These are phyloP conservation scores for Ascochyta lentis DNA, from an alignment of 2,329 filamentous ascomycete genomes.

Conservation along the genomic window DNA sequence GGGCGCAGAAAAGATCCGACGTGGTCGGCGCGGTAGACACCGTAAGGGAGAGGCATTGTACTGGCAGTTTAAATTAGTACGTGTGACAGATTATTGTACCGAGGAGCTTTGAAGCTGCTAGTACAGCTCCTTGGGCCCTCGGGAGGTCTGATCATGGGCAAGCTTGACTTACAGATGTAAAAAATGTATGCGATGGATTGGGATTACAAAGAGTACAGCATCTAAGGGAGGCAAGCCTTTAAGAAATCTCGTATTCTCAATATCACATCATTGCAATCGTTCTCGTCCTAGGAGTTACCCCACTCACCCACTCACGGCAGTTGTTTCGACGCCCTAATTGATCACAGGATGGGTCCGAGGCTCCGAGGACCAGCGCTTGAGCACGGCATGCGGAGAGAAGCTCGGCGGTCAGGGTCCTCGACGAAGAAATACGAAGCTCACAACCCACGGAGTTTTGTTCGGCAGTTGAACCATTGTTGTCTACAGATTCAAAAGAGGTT, in stretches of 20 bases:
- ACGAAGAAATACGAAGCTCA: neutral
- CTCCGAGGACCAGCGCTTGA: slow-evolving; percentile 4
- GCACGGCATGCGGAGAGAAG: slow-evolving; percentile 7
- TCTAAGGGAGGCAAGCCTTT: slow-evolving; percentile 1
- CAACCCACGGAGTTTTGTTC: neutral
- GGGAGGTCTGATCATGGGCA: neutral
- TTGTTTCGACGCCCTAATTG: slow-evolving; percentile 28
- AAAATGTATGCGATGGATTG: neutral
- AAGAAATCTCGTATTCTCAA: neutral
- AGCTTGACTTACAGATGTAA: neutral
- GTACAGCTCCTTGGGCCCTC: neutral
- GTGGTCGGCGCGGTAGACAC: slow-evolving; percentile 59
- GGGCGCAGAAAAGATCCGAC: slow-evolving; percentile 64
- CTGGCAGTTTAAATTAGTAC: slow-evolving; percentile 1
- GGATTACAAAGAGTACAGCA: neutral
- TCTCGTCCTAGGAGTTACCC: slow-evolving; percentile 31
- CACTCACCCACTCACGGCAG: slow-evolving; percentile 42
- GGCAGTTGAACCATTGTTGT: slow-evolving; percentile 2
- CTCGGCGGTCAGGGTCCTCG: neutral
- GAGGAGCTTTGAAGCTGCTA: neutral
- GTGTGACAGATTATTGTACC: neutral
- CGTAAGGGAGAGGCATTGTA: slow-evolving; percentile 48
- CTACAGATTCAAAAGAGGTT: neutral
- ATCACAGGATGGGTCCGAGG: slow-evolving; percentile 2
- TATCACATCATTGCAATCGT: slow-evolving; percentile 6